Base-by-base conservation (phyloP, 495 filamentous ascomycete genomes). In the Beverwykella pulmonaria region DNA sequence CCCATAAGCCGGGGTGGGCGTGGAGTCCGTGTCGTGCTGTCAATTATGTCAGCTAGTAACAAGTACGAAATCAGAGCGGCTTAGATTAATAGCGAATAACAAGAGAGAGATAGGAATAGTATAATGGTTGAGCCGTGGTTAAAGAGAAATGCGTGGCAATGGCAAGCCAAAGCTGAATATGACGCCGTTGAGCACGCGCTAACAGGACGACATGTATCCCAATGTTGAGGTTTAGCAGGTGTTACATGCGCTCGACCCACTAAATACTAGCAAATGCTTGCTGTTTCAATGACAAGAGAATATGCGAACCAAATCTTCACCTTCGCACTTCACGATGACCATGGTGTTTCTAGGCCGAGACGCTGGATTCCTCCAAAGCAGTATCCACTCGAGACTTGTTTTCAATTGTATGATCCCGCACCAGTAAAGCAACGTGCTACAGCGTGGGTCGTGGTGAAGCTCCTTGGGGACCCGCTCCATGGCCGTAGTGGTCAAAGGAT, bases 1-100 rank as follows among this genome's bases (percentile, higher is more conserved):
- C 65, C 69, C 69, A 65, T 65, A 65, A 69, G 56, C 69, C 65
- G 64, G 63, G 58, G 58, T 39, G 30, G 46, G 53, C 27, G 15
- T 26, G 22, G 53, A 61, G 64, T 46, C 59, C 68, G 68, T 60
- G 64, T 62, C 34, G 27, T 67, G 59, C 69, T 72, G 65, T 62
- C 56, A 67, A 60, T 72, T 65, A 68, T 72, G 69, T 72, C 65
- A 72, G 69, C 69, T 41, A 65, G 22, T 20, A 52, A 57, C 59
- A 65, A 25, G n/a, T 65, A 34, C 56, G 44, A 67, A 53, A 58
- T 63, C 49, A 54, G 53, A 68, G 64, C 20, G 25, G 60, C 10
- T 44, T 71, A 68, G 55, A 64, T 39, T 55, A 47, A 27, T 22
- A 50, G 59, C 46, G 39, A 64, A 63, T 25, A 54, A 63, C 19